Evolutionary conservation across 106 monocot genomes (phyloP).

Genomic region (Dendrobium officinale): DNA sequence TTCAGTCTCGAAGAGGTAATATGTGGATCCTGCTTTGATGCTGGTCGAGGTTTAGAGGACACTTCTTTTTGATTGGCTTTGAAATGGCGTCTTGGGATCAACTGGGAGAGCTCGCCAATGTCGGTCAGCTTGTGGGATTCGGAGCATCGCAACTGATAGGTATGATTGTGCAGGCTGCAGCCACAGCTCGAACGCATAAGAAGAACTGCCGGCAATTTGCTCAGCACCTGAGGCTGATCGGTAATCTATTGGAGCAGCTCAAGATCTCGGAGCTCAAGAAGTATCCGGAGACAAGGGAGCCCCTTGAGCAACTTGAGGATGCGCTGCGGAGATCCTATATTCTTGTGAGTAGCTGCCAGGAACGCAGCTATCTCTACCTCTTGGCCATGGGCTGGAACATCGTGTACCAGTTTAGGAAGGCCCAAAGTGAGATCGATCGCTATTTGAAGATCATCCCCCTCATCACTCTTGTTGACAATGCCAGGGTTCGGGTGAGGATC

Average conservation of each 20-base stretch:
- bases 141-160: slow-evolving; percentile 14
- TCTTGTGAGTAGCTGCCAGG: slow-evolving; percentile 58
- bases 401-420: slow-evolving; percentile 23
- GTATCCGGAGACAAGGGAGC: slow-evolving; percentile 65
- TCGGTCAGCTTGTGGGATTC: slow-evolving; percentile 19
- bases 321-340: slow-evolving; percentile 50
- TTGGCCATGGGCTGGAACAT: slow-evolving; percentile 63
- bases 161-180: slow-evolving; percentile 16
- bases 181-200: slow-evolving; percentile 16
- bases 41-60: background rate
- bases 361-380: slow-evolving; percentile 52
- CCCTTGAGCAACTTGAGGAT: slow-evolving; percentile 71
- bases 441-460: slow-evolving; percentile 20
- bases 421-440: slow-evolving; percentile 20
- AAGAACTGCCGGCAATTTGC: slow-evolving; percentile 21
- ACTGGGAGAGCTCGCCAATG: slow-evolving; percentile 14
- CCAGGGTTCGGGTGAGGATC: slow-evolving; percentile 15
- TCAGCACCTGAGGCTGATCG: slow-evolving; percentile 19
- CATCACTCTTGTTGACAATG: slow-evolving; percentile 28
- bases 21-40: background rate
- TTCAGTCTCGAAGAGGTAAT: background rate
- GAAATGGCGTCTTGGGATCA: slow-evolving; percentile 24
- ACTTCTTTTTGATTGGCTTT: background rate
- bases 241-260: slow-evolving; percentile 50
- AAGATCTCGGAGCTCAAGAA: slow-evolving; percentile 63